Base-by-base conservation (phyloP, 225 moss, liverwort and hornwort species). In the Bryoerythrophyllum caledonicum region DNA sequence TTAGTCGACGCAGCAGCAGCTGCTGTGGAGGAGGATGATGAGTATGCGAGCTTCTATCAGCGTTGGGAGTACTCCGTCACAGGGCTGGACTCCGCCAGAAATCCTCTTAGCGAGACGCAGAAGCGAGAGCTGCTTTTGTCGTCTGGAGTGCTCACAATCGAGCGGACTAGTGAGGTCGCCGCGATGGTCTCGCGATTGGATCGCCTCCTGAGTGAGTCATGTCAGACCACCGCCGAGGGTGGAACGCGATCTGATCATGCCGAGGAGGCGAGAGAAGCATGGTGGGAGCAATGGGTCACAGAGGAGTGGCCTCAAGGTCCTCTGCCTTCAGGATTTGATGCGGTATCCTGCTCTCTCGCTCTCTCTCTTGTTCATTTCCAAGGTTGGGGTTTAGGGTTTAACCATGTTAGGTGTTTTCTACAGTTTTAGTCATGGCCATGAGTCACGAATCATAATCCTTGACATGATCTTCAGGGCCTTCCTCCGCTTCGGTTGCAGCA, bases 261-360 rank as follows among this genome's bases (percentile, higher is more conserved):
- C 27, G 61, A 69, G 43, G 61, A 69, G 43, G 80, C 44, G 32
- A 38, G 68, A 24, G 86, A 86, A 72, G 75, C 68, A 12, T 83
- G 78, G 86, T 83, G 86, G 86, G 78, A 81, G 23, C 72, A 81
- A 46, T 86, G 86, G 86, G 48, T 17, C 16, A 41, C 61, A 15
- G 54, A 9, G 54, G 86, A 86, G 75, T 86, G 86, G 86, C 86
- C 86, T 61, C 81, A 86, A 68, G 86, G 86, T 65, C 75, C 81
- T 73, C 72, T 86, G 34, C 78, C 83, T 76, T 53, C 80, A 15
- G 71, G 68, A 17, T 75, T 68, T 65, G 64, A 75, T 37, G 11
- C 78, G 23, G 86, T 83, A 86, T 83, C 83, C 78, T 65, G n/a
- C n/a, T n/a, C n/a, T n/a, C n/a, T n/a, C n/a, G n/a, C n/a, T 60